Base-by-base conservation (phyloP, 129 eudicot genomes). In the Lactuca saligna region DNA sequence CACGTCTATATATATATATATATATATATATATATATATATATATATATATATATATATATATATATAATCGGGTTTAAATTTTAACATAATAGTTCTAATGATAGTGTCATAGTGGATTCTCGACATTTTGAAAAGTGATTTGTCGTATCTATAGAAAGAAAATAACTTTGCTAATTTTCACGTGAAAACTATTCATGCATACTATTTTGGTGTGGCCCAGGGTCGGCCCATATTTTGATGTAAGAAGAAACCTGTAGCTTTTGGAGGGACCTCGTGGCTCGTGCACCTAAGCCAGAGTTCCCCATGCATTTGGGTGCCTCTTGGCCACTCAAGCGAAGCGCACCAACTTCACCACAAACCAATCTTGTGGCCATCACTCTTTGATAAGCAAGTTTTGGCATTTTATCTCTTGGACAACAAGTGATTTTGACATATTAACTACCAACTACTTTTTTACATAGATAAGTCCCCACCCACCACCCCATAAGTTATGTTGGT, bases 321-420 rank as follows among this genome's bases (percentile, higher is more conserved):
- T 69, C 75, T 5, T 44, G 66, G 38, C 75, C 75, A 70, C 66
- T 60, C 57, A 58, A 29, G 39, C 25, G 54, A 8, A 69, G 31
- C 13, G 10, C 32, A 29, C 13, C 65, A 57, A 31, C 55, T 66
- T 66, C n/a, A 66, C 74, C 75, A 70, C 66, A 57, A 57, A 57
- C 48, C 35, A 58, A 70, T 70, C 16, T 58, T 70, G 75, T 70
- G 75, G 75, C 56, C 66, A 46, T n/a, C 58, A 44, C 66, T 57
- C 46, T 44, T 14, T 70, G 61, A 41, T 38, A 29, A 44, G 41
- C 4, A 25, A 46, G 61, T 67, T 51, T 67, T 67, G 72, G 54
- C 72, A 8, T 11, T 41, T 8, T 55, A 14, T 35, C 38, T 39
- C 14, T 25, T 56, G 65, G 65, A 29, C 32, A 11, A 44, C 7